Evolutionary conservation across 768 basidiomycete species (phyloP), one percentile per base, ranked within the genome.

Genomic region (Mycena indigotica): DNA sequence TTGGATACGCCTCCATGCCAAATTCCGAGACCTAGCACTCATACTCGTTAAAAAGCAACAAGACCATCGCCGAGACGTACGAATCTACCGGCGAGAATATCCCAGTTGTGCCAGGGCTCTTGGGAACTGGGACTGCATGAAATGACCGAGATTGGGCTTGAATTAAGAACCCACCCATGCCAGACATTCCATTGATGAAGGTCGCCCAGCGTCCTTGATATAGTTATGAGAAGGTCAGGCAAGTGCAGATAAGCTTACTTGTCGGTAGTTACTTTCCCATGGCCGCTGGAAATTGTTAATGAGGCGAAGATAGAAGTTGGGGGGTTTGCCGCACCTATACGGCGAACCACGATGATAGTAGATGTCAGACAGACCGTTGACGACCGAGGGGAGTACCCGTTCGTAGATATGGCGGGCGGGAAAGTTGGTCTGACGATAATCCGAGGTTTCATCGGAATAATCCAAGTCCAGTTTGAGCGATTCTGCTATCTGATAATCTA

Each of bases 141-240:
- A 49, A 13, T 21, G 28, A 5, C 28, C 25, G 28, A 3, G 26
- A 28, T 4, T 30, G 13, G n/a, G n/a, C 4, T 17, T 6, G 6
- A n/a, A 52, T 2, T 12, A 24, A 15, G 5, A 40, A 16, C 49
- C 25, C 5, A 61, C 51, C 91, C 94, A 67, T 96, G 94, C 94
- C 94, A 96, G 16, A 96, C 92, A 70, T 94, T 93, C 91, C 93
- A 96, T 71, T 97, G 94, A 67, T 97, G 95, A 25, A 95, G 74
- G 73, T 98, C 96, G 10, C 96, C 96, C 21, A 88, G 79, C 0
- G 84, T 87, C 23, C 35, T 38, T n/a, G 35, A 38, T 10, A 38
- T 38, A 10, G 35, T 10, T 10, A 38, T 10, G 12, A 38, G 35
- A 38, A 38, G 12, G 35, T 10, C 35, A 38, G 35, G 12, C 10